phyloP scores from a whole-genome alignment of 2,329 filamentous ascomycete species.

The Microthyrium microscopicum region DNA sequence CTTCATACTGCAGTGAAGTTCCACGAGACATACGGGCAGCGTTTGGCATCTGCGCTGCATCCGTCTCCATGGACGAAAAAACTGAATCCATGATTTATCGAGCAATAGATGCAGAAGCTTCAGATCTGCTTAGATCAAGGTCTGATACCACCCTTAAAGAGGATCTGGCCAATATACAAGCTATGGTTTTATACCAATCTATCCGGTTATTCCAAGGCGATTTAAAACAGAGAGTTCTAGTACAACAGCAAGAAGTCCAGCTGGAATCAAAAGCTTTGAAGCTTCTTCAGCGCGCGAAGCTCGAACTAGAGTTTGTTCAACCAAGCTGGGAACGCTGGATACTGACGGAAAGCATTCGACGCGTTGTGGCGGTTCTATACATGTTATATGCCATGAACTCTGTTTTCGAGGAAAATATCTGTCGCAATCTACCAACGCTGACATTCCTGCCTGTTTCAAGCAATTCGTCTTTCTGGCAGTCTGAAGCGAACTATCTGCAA shows the following conservation, averaged over 20 bases:
- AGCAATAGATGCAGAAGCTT: background rate
- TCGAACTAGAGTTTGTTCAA: background rate
- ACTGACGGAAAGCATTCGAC: slow-evolving; percentile 4
- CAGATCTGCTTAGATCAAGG: background rate
- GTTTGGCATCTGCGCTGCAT: slow-evolving; percentile 3
- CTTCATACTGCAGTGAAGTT: background rate
- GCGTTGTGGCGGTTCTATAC: slow-evolving; percentile 1
- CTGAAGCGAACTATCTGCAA: background rate
- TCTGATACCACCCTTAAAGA: slow-evolving; percentile 1
- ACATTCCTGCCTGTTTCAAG: slow-evolving; percentile 3
- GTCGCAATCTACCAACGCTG: slow-evolving; percentile 3
- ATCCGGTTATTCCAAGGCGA: slow-evolving; percentile 4
- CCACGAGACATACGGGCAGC: slow-evolving; percentile 1
- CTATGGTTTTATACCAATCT: slow-evolving; percentile 4
- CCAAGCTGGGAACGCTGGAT: slow-evolving; percentile 3
- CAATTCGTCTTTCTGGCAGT: slow-evolving; percentile 2
- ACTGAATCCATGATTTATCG: slow-evolving; percentile 1
- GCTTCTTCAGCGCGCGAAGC: slow-evolving; percentile 2
- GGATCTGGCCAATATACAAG: slow-evolving; percentile 4
- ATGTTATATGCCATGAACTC: slow-evolving; percentile 4
- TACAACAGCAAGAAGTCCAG: slow-evolving; percentile 3
- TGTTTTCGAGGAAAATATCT: background rate
- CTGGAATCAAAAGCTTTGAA: background rate
- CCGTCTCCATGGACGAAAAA: background rate
- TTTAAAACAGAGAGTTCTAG: slow-evolving; percentile 4